Evolutionary conservation across 2,329 filamentous ascomycete species (phyloP).

Genomic region (Penicillium psychrosexuale): DNA sequence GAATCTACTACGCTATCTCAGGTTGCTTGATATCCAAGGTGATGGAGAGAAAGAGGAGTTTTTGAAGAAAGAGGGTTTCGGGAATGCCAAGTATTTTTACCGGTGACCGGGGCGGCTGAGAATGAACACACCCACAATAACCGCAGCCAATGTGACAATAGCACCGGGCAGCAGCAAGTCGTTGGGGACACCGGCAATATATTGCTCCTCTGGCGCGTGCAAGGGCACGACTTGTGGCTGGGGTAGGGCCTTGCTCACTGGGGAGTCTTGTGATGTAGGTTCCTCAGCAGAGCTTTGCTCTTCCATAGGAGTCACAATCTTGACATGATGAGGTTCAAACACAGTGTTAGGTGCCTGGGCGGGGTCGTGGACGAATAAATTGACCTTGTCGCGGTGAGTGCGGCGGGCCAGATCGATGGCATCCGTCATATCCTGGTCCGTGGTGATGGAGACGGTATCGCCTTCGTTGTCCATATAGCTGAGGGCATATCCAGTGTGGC

Average conservation of each 20-base stretch:
- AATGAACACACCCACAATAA: constrained; percentile 90
- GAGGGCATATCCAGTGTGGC: constrained; percentile 76
- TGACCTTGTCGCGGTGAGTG: constrained; percentile 82
- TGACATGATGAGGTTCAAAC: constrained; percentile 57
- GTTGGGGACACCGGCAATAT: constrained; percentile 89
- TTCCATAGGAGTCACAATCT: constrained; percentile 51
- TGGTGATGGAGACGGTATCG: constrained; percentile 94
- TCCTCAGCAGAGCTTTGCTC: constrained; percentile 49
- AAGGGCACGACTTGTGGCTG: constrained; percentile 44
- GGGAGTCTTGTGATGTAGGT: constrained; percentile 48
- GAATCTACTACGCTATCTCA: constrained; percentile 3
- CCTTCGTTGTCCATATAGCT: constrained; percentile 97
- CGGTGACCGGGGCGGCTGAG: constrained; percentile 65
- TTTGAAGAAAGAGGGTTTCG: constrained; percentile 6
- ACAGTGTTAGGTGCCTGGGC: constrained; percentile 77
- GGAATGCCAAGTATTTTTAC: constrained; percentile 20
- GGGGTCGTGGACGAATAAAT: constrained; percentile 93
- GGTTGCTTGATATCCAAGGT: neutral
- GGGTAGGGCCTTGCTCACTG: constrained; percentile 41
- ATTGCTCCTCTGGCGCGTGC: constrained; percentile 63
- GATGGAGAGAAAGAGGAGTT: constrained; percentile 5
- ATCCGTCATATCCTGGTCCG: constrained; percentile 87
- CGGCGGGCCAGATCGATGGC: constrained; percentile 80
- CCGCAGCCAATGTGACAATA: constrained; percentile 89
- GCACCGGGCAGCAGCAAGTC: constrained; percentile 90